Evolutionary conservation across 345 rosid species (phyloP), one percentile per base, ranked within the genome.

Genomic region (Punica granatum): DNA sequence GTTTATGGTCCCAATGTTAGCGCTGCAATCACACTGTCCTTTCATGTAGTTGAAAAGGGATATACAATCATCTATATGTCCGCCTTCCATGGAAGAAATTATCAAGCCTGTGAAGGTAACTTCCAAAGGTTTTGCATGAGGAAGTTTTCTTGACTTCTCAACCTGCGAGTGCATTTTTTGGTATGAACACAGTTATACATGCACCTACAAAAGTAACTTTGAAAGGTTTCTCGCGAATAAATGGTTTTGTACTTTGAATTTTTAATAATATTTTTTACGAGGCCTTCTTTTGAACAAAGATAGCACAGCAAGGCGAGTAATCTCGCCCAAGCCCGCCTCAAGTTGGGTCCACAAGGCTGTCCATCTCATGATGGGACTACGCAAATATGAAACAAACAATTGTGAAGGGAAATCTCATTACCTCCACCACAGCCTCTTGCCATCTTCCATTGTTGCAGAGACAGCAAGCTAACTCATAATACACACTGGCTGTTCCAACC

Each of bases 381-480:
- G 61, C 61, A 56, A n/a, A 56, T 56, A 56, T 56, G 61, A 23
- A 51, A 51, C 28, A 51, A 25, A 51, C 0, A 0, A 51, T 23
- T 13, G 8, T 26, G 43, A 18, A 65, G 25, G 43, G n/a, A 33
- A 19, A 60, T 68, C 62, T 49, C 60, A 70, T 81, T 72, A 86
- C 98, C 92, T 87, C 94, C 28, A 67, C 69, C 81, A 89, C 60
- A 68, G 97, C 98, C 58, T 90, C 97, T 72, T 69, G 79, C 94
- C 96, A 90, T 76, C 88, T 85, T 44, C 98, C 89, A 35, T 78
- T 78, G 72, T 78, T 71, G 80, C 96, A 93, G 68, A 93, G 94
- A 76, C 97, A 93, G 83, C 97, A 81, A 42, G 94, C 92, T 66
- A 93, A 70, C 75, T 90, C 97, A 69, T 90, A 93, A 72, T 89